phyloP scores from a whole-genome alignment of 2,329 filamentous ascomycete genomes.

The Fusarium tjaetaba region DNA sequence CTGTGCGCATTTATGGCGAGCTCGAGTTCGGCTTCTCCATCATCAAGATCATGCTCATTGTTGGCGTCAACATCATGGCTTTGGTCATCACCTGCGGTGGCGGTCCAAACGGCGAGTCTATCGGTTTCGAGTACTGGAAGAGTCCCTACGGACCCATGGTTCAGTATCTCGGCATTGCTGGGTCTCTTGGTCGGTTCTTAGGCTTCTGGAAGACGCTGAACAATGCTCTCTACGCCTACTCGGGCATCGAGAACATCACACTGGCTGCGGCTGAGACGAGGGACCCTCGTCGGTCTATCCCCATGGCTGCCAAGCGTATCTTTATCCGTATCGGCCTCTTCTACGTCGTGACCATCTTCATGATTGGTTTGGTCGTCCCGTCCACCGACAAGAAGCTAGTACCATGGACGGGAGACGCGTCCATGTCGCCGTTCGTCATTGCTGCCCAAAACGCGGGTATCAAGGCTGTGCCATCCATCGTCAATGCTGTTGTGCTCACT shows the following conservation, averaged over 20 bases:
- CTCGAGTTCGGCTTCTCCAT: conserved; percentile 11
- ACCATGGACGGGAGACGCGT: neutral
- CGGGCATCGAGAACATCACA: neutral
- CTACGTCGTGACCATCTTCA: conserved; percentile 5
- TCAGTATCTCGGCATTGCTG: neutral
- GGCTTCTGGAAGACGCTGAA: conserved; percentile 1
- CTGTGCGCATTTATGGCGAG: neutral
- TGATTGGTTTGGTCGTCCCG: conserved; percentile 1
- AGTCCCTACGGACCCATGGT: conserved; percentile 3
- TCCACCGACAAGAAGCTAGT: neutral
- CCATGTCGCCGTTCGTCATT: conserved; percentile 4
- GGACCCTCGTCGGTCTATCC: neutral
- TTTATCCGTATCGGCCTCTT: neutral
- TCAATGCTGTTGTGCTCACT: conserved; percentile 11
- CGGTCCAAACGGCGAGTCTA: neutral
- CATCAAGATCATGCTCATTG: conserved; percentile 1
- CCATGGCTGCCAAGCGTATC: neutral
- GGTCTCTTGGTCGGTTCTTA: neutral
- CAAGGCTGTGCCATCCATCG: neutral
- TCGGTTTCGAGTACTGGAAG: neutral
- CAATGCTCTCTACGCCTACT: conserved; percentile 3
- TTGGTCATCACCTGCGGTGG: conserved; percentile 5
- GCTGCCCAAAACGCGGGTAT: conserved; percentile 1
- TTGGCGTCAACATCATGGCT: conserved; percentile 1
- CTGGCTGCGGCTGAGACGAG: neutral